phyloP scores from a whole-genome alignment of 2,329 filamentous ascomycete genomes.

The Boeremia lycopersici region DNA sequence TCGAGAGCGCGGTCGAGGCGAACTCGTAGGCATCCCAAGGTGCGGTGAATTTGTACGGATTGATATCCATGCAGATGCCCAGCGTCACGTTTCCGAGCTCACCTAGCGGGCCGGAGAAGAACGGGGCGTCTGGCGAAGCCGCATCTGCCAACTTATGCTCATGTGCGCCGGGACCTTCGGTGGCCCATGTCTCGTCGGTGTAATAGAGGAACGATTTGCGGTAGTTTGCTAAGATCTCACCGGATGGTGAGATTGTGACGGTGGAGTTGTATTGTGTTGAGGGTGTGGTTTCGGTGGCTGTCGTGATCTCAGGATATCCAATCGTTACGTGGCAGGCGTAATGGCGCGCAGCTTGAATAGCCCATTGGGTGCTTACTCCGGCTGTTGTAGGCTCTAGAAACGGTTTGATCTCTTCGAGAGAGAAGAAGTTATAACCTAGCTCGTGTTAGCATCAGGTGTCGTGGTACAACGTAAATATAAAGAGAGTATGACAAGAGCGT shows the following conservation, averaged over 20 bases:
- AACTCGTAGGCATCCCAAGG: conserved; percentile 65
- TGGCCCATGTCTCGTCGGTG: conserved; percentile 69
- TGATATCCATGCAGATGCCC: conserved; percentile 65
- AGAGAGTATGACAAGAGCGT: not conserved
- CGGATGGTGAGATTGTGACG: conserved; percentile 61
- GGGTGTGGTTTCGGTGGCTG: conserved; percentile 24
- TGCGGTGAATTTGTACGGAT: conserved; percentile 66
- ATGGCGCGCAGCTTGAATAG: conserved; percentile 67
- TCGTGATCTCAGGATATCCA: conserved; percentile 71
- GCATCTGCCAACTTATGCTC: conserved; percentile 28
- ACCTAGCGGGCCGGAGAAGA: conserved; percentile 47
- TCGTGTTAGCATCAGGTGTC: conserved; percentile 4
- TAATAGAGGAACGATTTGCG: conserved; percentile 70
- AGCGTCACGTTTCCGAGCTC: conserved; percentile 46
- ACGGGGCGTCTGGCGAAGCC: conserved; percentile 33
- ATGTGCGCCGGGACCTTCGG: conserved; percentile 53
- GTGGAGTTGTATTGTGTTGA: conserved; percentile 63
- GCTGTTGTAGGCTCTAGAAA: conserved; percentile 70
- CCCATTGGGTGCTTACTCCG: conserved; percentile 75
- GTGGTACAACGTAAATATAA: not conserved
- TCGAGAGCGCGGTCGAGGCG: conserved; percentile 62
- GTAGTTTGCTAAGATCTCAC: conserved; percentile 63
- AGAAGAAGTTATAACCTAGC: conserved; percentile 78
- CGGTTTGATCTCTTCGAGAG: conserved; percentile 68
- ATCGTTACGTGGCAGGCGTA: conserved; percentile 71